Evolutionary conservation across 2,329 filamentous ascomycete species (phyloP), one percentile per base, ranked within the genome.

Genomic region (Cladophialophora immunda): DNA sequence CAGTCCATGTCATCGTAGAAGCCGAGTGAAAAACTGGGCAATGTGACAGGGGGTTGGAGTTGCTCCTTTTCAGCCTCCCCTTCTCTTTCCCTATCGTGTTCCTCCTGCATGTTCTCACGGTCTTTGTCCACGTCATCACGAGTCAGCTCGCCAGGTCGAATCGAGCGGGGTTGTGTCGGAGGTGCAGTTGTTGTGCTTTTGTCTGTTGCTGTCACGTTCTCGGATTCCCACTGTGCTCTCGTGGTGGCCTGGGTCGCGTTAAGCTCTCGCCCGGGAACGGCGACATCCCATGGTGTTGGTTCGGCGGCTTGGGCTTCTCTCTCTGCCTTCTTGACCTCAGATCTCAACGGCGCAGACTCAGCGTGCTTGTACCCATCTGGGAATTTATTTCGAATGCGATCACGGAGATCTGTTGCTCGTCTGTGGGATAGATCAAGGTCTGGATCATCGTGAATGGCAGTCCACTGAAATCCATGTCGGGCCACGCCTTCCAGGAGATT

Each of bases 381-480:
- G 70, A 84, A 89, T 34, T 83, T 82, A 7, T 85, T 87, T 17
- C 87, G 81, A 69, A 90, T 87, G 3, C 87, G 84, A 74, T 90
- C 88, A 34, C 88, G 81, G 15, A 90, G 73, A 72, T 90, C 87
- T 1, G 86, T 88, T 17, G 85, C 80, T 53, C 83, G 82, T 50
- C 87, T 81, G 69, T 83, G 79, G 9, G 75, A 73, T 53, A 89
- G 81, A 13, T 82, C 81, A 2, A 89, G 75, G 5, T 82, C 78
- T 15, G 78, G 76, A 66, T 89, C 87, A 64, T 86, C 81, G 67
- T 83, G 81, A 60, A 90, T 90, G 6, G 80, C 75, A 11, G 85
- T 86, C 88, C 88, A 90, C 50, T 84, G 80, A 58, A 86, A 84
- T 2, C 86, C 86, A 69, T 89, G 82, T 56, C 85, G 84, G 25